phyloP scores from a whole-genome alignment of 129 eudicot genomes.

The carrot (Daucus carota) region DNA sequence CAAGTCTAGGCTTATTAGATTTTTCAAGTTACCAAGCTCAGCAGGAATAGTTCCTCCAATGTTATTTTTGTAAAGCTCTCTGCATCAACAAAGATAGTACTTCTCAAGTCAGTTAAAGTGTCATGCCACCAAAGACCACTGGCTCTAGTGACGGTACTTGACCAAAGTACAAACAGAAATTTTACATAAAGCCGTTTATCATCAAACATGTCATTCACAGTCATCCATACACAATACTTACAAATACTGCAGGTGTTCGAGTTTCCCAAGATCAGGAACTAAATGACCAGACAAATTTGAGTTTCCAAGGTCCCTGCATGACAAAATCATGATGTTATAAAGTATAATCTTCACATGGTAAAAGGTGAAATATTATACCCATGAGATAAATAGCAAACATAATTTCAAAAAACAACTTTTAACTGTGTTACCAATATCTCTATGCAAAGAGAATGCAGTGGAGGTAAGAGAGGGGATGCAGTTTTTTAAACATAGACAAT shows the following conservation, averaged over 20 bases:
- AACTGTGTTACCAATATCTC: too few relatives aligned
- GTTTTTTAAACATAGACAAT: too few relatives aligned
- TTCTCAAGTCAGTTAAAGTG: background rate
- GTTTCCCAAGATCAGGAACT: slow-evolving; percentile 67
- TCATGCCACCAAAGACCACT: background rate
- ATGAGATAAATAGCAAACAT: too few relatives aligned
- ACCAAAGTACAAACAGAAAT: background rate
- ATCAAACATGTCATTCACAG: too few relatives aligned
- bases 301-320: slow-evolving; percentile 74
- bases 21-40: slow-evolving; percentile 48
- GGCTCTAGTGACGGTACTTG: background rate
- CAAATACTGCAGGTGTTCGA: slow-evolving; percentile 66
- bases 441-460: too few relatives aligned
- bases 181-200: background rate
- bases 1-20: slow-evolving; percentile 58
- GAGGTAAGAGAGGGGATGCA: too few relatives aligned
- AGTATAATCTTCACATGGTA: background rate
- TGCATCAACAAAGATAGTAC: slow-evolving; percentile 16
- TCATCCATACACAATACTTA: slow-evolving; percentile 26
- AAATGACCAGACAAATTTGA: slow-evolving; percentile 66
- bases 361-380: background rate
- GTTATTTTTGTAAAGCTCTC: slow-evolving; percentile 71
- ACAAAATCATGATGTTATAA: background rate
- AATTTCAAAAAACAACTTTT: too few relatives aligned
- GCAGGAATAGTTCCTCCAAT: slow-evolving; percentile 52